Percentiles rank a stretch among this genome's conserved stretches.
phyloP scores from a whole-genome alignment of 1,284 basidiomycete genomes.

The Athelia sp. region DNA sequence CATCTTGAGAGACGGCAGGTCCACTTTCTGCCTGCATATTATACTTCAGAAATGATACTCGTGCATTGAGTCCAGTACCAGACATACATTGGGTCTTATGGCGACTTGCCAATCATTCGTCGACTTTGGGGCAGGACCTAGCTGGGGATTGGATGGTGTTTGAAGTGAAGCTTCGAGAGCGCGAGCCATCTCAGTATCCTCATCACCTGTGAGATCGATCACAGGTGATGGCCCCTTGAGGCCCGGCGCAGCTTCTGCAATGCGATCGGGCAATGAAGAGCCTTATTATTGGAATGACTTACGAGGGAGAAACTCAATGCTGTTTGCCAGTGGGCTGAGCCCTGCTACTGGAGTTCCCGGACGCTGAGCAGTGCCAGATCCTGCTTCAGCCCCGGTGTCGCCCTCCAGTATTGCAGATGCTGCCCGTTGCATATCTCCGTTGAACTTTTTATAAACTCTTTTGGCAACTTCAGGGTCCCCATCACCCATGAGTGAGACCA shows the following conservation, averaged over 20 bases:
- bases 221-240: background rate
- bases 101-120: conserved; percentile 67
- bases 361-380: background rate
- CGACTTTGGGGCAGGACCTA: conserved; percentile 57
- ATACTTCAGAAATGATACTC: conserved; percentile 1
- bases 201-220: conserved; percentile 57
- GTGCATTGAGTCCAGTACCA: conserved; percentile 1
- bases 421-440: background rate
- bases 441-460: background rate
- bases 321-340: too few species aligned
- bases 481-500: background rate
- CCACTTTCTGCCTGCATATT: conserved; percentile 4
- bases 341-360: too few species aligned
- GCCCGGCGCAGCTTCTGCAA: background rate
- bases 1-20: conserved; percentile 38
- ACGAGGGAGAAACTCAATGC: background rate
- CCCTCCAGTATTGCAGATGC: background rate
- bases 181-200: conserved; percentile 42
- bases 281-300: background rate
- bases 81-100: too few species aligned
- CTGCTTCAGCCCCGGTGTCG: background rate
- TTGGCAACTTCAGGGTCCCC: background rate
- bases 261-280: background rate
- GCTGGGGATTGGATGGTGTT: conserved; percentile 24
- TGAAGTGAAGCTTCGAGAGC: conserved; percentile 51